A percentile compares a stretch with the other conserved stretches of the same genome.
Evolutionary conservation across 208 protist species (phyloP).

Genomic region (Tritrichomonas foetus): DNA sequence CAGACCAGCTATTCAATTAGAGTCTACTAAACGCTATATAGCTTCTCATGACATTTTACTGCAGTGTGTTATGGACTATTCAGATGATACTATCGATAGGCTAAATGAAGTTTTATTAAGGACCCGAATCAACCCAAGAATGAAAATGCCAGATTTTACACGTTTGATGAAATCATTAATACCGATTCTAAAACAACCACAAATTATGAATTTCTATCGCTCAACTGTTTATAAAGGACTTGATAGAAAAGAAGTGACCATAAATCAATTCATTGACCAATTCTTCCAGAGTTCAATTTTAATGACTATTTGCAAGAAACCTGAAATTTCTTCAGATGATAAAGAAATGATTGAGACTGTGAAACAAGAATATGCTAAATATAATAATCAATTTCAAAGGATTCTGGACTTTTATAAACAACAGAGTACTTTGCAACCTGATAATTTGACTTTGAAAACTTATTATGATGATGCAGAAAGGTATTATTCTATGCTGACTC

Average conservation of each 20-base stretch:
- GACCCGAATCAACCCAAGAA: neutral
- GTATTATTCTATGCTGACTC: neutral
- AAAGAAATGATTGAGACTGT: neutral
- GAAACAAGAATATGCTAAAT: neutral
- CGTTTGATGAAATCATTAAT: neutral
- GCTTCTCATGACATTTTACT: neutral
- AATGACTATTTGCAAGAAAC: neutral
- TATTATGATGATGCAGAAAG: conserved; percentile 11
- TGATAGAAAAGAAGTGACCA: neutral
- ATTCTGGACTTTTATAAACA: neutral
- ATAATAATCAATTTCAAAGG: neutral
- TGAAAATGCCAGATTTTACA: neutral
- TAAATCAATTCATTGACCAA: neutral
- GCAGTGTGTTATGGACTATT: neutral
- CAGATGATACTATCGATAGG: neutral
- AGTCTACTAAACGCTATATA: neutral
- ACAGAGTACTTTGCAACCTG: neutral
- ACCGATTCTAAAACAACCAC: neutral
- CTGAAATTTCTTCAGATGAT: neutral
- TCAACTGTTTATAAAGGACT: neutral
- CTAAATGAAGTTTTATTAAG: neutral
- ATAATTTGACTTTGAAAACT: conserved; percentile 1
- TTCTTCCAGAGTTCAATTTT: neutral
- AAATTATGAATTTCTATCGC: neutral
- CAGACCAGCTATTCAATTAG: neutral